phyloP scores from a whole-genome alignment of 1,139 yeast species.

The Diutina pseudorugosa region DNA sequence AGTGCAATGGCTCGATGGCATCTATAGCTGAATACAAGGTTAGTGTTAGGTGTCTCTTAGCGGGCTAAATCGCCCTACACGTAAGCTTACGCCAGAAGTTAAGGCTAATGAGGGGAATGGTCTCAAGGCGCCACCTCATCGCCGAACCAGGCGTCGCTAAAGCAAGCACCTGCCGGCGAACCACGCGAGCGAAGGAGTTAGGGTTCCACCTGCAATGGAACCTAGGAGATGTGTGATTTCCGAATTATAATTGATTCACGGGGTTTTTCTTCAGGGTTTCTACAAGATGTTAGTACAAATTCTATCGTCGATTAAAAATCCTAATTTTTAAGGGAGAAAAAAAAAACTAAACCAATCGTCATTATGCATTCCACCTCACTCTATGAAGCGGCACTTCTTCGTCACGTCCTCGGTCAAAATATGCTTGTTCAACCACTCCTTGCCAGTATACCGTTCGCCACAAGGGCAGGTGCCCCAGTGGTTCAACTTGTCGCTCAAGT shows the following conservation, averaged over 20 bases:
- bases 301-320: background rate
- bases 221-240: no score
- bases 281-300: no score
- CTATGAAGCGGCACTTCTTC: slow-evolving; percentile 37
- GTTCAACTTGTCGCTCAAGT: slow-evolving; percentile 2
- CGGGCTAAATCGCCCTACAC: background rate
- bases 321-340: background rate
- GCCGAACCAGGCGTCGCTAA: background rate
- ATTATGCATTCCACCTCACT: slow-evolving; percentile 11
- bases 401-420: slow-evolving; percentile 1
- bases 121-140: no score
- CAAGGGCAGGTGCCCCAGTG: slow-evolving; percentile 4
- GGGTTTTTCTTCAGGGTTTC: no score
- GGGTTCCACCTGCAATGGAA: no score
- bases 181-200: background rate
- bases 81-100: no score
- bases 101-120: no score
- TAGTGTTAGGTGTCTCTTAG: background rate
- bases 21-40: background rate
- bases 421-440: slow-evolving; percentile 1
- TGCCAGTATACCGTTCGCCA: background rate
- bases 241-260: no score
- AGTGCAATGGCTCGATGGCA: background rate
- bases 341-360: background rate
- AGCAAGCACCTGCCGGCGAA: background rate